Evolutionary conservation across 495 filamentous ascomycete species (phyloP).

Genomic region (Penicillium roqueforti): DNA sequence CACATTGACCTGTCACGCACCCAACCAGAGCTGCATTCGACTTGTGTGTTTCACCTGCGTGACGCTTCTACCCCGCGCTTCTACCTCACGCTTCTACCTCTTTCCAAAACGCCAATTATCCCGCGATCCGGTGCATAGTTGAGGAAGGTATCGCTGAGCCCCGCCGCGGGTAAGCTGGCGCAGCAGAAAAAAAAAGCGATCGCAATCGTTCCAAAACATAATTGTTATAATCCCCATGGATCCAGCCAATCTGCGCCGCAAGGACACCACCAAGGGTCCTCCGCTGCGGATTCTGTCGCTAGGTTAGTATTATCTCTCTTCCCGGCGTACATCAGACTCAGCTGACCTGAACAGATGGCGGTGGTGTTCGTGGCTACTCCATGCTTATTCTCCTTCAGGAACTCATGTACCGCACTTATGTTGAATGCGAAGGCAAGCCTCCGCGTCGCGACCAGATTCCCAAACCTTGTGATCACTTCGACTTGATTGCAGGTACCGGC

Average conservation of each 20-base stretch:
- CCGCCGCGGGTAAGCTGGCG: constrained; percentile 29
- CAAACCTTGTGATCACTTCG: constrained; percentile 97
- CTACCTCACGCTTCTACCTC: constrained; percentile 12
- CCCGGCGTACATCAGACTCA: not conserved
- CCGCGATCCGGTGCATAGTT: constrained; percentile 26
- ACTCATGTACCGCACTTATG: constrained; percentile 90
- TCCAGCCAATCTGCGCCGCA: constrained; percentile 54
- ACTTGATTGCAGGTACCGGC: constrained; percentile 90
- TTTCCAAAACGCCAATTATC: constrained; percentile 16
- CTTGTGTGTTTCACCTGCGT: constrained; percentile 15
- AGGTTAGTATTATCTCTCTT: constrained; percentile 43
- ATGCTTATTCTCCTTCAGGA: constrained; percentile 94
- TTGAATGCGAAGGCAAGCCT: constrained; percentile 76
- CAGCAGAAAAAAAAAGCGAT: constrained; percentile 19
- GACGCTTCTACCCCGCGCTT: constrained; percentile 13
- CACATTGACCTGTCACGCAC: constrained; percentile 15
- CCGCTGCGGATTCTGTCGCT: constrained; percentile 88
- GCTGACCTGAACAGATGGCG: constrained; percentile 65
- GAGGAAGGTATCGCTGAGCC: constrained; percentile 28
- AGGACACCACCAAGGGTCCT: constrained; percentile 92
- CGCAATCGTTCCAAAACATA: constrained; percentile 12
- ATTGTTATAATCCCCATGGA: constrained; percentile 27
- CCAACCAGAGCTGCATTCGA: constrained; percentile 7
- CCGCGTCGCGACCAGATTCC: constrained; percentile 84
- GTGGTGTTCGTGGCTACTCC: constrained; percentile 94